phyloP scores from a whole-genome alignment of 805 yeast species.

The Sugiyamaella smithiae region DNA sequence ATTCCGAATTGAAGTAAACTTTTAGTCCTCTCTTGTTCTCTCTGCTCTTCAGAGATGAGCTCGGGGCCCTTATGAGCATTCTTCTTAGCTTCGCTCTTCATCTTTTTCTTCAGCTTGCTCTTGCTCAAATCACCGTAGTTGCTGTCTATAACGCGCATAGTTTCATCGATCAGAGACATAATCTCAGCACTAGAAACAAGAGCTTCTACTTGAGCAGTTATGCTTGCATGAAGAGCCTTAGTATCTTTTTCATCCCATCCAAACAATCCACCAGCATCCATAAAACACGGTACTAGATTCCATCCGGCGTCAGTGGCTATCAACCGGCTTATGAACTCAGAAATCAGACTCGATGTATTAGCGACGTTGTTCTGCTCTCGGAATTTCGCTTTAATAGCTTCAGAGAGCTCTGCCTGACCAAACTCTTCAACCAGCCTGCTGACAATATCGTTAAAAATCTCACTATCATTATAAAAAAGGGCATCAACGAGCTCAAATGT shows the following conservation, averaged over 20 bases:
- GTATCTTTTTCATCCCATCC: constrained; percentile 57
- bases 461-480: constrained; percentile 55
- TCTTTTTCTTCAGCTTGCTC: constrained; percentile 20
- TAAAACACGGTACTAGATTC: constrained; percentile 58
- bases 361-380: constrained; percentile 4
- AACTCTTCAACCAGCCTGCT: constrained; percentile 65
- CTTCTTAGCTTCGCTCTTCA: constrained; percentile 5
- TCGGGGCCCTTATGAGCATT: constrained; percentile 15
- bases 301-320: constrained; percentile 51
- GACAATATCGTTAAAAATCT: constrained; percentile 65
- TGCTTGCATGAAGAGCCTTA: constrained; percentile 42
- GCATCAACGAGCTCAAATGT: constrained; percentile 62
- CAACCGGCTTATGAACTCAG: constrained; percentile 42
- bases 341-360: constrained; percentile 23
- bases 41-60: constrained; percentile 16
- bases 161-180: constrained; percentile 28
- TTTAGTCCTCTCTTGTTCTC: constrained; percentile 17
- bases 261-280: constrained; percentile 72
- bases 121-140: constrained; percentile 28
- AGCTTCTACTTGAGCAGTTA: constrained; percentile 48
- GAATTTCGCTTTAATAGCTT: constrained; percentile 29
- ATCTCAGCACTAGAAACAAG: constrained; percentile 23
- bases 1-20: constrained; percentile 20
- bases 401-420: constrained; percentile 43
- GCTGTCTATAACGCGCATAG: constrained; percentile 25